Evolutionary conservation across 352 stramenopile species (phyloP).

Genomic region (Phytopythium mirpurense): DNA sequence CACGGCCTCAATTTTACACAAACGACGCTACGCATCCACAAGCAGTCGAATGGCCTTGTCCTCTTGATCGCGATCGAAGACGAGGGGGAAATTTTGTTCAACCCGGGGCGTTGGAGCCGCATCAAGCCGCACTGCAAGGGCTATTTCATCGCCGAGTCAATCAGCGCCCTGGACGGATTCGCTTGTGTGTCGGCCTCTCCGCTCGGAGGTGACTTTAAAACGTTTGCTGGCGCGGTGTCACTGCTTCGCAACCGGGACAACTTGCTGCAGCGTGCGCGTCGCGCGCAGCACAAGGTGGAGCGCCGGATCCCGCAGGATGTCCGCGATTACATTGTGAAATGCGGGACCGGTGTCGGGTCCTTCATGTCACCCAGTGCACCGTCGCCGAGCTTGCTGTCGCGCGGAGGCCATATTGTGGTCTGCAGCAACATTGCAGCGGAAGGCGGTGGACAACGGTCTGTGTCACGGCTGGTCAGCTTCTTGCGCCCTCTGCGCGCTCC

Average conservation of each 20-base stretch:
- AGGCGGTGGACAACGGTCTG: slow-evolving; percentile 44
- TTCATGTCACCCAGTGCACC: slow-evolving; percentile 37
- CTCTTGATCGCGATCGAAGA: slow-evolving; percentile 71
- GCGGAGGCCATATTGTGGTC: slow-evolving; percentile 73
- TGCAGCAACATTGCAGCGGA: slow-evolving; percentile 75
- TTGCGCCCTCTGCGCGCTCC: slow-evolving; percentile 63
- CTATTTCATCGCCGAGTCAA: slow-evolving; percentile 76
- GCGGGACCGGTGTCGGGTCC: slow-evolving; percentile 17
- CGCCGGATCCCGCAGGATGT: slow-evolving; percentile 53
- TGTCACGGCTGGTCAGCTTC: slow-evolving; percentile 72
- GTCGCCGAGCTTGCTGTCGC: slow-evolving; percentile 29
- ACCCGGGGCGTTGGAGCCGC: slow-evolving; percentile 56
- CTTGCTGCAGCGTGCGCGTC: slow-evolving; percentile 41
- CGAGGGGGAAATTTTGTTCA: slow-evolving; percentile 63
- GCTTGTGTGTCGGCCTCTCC: slow-evolving; percentile 15
- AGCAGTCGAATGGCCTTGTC: slow-evolving; percentile 65
- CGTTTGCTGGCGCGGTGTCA: slow-evolving; percentile 23
- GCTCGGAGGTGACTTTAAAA: slow-evolving; percentile 15
- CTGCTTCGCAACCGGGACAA: slow-evolving; percentile 35
- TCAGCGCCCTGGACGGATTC: slow-evolving; percentile 45
- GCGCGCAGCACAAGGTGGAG: slow-evolving; percentile 70
- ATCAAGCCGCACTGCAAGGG: slow-evolving; percentile 51
- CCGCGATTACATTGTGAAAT: slow-evolving; percentile 53
- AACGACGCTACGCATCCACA: slow-evolving; percentile 58
- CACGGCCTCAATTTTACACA: slow-evolving; percentile 75